A percentile compares a stretch with the other conserved stretches of the same genome.
phyloP scores from a whole-genome alignment of 1,139 yeast genomes.

The Geotrichum restrictum region DNA sequence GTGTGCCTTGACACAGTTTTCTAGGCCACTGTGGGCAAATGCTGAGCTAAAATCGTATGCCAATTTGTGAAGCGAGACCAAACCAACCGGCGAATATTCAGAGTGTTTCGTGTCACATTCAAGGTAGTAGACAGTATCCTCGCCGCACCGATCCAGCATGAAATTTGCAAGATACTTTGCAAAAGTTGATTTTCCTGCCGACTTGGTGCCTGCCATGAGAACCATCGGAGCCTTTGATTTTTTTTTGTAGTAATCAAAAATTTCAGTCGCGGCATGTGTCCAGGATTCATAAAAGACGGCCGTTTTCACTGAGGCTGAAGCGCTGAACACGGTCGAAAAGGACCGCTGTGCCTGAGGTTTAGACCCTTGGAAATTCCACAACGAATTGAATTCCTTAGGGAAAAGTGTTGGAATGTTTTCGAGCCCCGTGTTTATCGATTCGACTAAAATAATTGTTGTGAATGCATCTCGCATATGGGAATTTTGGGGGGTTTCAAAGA shows the following conservation, averaged over 20 bases:
- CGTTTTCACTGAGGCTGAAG: constrained; percentile 22
- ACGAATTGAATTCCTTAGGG: constrained; percentile 37
- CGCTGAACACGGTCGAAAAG: constrained; percentile 21
- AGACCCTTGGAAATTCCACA: constrained; percentile 9
- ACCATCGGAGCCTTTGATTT: constrained; percentile 29
- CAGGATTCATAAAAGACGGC: constrained; percentile 29
- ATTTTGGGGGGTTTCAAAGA: constrained; percentile 23
- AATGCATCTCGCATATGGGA: constrained; percentile 28
- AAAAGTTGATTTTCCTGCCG: constrained; percentile 81
- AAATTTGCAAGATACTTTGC: constrained; percentile 54
- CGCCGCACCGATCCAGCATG: constrained; percentile 27
- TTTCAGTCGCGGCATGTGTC: constrained; percentile 24
- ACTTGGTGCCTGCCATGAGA: constrained; percentile 60
- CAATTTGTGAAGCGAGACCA: constrained; percentile 45
- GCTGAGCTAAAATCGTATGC: constrained; percentile 36
- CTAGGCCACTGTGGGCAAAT: constrained; percentile 32
- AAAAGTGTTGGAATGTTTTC: constrained; percentile 48
- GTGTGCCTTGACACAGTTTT: constrained; percentile 38
- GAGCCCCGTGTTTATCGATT: constrained; percentile 44
- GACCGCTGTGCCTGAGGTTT: constrained; percentile 6
- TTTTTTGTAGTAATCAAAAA: constrained; percentile 15
- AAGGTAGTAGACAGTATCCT: constrained; percentile 44
- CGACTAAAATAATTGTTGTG: constrained; percentile 46
- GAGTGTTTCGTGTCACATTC: constrained; percentile 94
- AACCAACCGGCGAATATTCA: constrained; percentile 70